These are phyloP conservation scores for Papilionanthe hybrid DNA, from an alignment of 116 monocot species.

Conservation along the genomic window DNA sequence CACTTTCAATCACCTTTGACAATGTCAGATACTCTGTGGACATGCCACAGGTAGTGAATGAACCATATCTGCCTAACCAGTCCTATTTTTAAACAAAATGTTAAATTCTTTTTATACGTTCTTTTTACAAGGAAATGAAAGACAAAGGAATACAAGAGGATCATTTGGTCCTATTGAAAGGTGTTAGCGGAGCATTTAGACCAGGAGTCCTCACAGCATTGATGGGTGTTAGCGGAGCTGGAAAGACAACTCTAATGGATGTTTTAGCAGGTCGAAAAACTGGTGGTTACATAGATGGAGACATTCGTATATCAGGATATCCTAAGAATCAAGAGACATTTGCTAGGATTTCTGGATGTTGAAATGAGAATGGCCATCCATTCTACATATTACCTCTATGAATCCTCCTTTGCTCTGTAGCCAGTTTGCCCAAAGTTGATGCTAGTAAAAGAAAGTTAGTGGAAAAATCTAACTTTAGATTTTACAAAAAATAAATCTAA, in stretches of 20 bases:
- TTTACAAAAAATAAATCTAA: neutral
- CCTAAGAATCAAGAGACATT: slow-evolving; percentile 88
- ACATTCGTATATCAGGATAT: slow-evolving; percentile 61
- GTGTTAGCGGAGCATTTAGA: slow-evolving; percentile 64
- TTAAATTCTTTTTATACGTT: neutral
- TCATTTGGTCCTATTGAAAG: slow-evolving; percentile 56
- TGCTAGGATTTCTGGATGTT: slow-evolving; percentile 79
- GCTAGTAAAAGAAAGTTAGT: slow-evolving; percentile 49
- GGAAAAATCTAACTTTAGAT: neutral
- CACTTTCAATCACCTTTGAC: slow-evolving; percentile 66
- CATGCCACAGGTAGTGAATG: slow-evolving; percentile 53
- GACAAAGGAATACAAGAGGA: slow-evolving; percentile 46
- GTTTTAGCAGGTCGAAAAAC: slow-evolving; percentile 86
- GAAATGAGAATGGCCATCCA: slow-evolving; percentile 87
- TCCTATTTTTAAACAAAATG: neutral
- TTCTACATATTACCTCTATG: slow-evolving; percentile 77
- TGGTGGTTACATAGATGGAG: slow-evolving; percentile 78
- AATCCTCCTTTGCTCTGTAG: slow-evolving; percentile 81
- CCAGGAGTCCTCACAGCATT: slow-evolving; percentile 82
- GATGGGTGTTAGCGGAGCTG: slow-evolving; percentile 93
- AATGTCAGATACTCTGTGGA: slow-evolving; percentile 64
- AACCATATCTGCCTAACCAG: neutral
- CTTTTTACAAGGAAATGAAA: slow-evolving; percentile 68
- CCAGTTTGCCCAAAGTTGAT: slow-evolving; percentile 57
- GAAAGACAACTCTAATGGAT: slow-evolving; percentile 94